Base-by-base conservation (phyloP, 108 stramenopile species). In the Cyclotella cryptica region DNA sequence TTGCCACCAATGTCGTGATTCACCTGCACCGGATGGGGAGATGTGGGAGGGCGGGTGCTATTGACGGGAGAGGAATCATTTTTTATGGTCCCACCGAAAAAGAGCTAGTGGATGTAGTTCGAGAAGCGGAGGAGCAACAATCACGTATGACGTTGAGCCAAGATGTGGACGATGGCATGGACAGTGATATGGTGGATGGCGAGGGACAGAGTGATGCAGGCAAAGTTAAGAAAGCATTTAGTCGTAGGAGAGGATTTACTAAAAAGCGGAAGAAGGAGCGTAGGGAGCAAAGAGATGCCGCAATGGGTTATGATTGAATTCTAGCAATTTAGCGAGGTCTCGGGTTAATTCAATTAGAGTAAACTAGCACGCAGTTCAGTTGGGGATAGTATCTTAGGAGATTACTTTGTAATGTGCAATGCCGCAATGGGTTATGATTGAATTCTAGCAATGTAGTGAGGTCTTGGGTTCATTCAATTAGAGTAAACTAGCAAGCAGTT, bases 1-100 rank as follows among this genome's bases (percentile, higher is more conserved):
- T 99, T 81, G 98, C 99, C 12, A 83, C 88, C 7, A 96, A 98
- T 62, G 95, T 97, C 35, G 96, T 97, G 19, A 86, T 97, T 19
- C 98, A 99, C 87, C 91, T 99, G 44, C 99, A 99, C 83, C 91
- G 99, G 3, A 98, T 99, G 85, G 99, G 99, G 18, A 92, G 98
- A 26, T 97, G 97, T 59, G 99, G 98, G 10, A 84, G 98, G 35
- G 98, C 98, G 0, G 98, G 98, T 22, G 88, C 96, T 64, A 89
- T 93, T 10, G 83, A 89, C 63, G 99, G 98, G 26, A 79, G 96
- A 24, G 91, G 97, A 15, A 93, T 99, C 28, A 89, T 98, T 14
- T 98, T 98, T 68, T 97, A 91, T 57, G 90, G 92, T 29, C 71
- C 72, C 26, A 58, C 80, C 24, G 90, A 96, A 73, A 66, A 77